These are phyloP conservation scores for Polytrichum formosum DNA, from an alignment of 225 moss, liverwort and hornwort genomes.

Conservation along the genomic window DNA sequence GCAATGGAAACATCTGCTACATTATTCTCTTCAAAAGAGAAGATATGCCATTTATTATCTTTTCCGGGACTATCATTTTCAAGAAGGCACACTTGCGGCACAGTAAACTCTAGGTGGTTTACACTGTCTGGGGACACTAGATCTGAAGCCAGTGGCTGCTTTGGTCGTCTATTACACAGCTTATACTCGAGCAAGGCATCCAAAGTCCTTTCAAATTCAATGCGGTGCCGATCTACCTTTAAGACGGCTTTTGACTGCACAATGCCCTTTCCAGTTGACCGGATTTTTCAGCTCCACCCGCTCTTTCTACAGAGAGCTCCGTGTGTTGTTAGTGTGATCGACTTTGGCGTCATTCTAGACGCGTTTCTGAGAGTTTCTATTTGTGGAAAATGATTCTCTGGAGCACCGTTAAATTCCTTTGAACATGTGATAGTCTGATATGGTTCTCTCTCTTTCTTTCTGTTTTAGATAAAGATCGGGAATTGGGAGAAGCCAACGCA, in stretches of 20 bases:
- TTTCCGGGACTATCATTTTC: no score
- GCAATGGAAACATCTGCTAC: no score
- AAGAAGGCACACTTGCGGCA: no score
- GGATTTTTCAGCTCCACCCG: neutral
- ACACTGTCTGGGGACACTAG: conserved; percentile 2
- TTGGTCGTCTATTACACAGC: no score
- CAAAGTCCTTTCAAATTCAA: no score
- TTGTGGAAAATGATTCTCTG: neutral
- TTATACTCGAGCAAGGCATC: no score
- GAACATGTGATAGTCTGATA: neutral
- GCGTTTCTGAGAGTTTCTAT: neutral
- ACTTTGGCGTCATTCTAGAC: neutral
- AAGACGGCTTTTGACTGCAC: no score
- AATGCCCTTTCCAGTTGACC: conserved; percentile 8
- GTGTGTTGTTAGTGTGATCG: conserved; percentile 6
- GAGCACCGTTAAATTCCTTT: neutral
- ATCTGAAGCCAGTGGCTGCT: conserved; percentile 18
- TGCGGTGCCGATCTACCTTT: no score
- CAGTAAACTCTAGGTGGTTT: no score
- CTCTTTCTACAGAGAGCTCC: neutral
- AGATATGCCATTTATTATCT: no score
- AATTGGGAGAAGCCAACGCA: conserved; percentile 51
- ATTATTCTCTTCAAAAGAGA: no score
- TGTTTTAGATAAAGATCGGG: conserved; percentile 60
- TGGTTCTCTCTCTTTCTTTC: conserved; percentile 14